These are phyloP conservation scores for Magnusiomyces sp. DNA, from an alignment of 1,139 yeast species.

Conservation along the genomic window DNA sequence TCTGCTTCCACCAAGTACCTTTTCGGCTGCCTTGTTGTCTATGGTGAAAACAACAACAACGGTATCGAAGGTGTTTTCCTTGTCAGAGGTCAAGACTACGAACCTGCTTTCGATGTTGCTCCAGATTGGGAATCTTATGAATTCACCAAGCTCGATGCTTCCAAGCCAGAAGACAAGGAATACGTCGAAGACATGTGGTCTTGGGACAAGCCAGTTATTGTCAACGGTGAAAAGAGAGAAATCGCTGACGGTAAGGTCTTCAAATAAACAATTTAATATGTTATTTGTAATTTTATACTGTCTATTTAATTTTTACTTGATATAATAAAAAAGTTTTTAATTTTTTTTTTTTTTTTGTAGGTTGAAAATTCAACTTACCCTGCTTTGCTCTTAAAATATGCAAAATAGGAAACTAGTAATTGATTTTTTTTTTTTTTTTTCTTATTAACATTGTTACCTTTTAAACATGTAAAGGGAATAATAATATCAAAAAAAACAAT, in stretches of 20 bases:
- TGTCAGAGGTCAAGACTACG: slow-evolving; percentile 88
- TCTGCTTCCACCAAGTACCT: slow-evolving; percentile 85
- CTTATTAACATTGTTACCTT: background rate
- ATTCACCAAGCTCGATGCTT: slow-evolving; percentile 58
- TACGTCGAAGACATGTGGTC: slow-evolving; percentile 73
- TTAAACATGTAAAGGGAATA: background rate
- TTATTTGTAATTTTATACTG: background rate
- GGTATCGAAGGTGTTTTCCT: slow-evolving; percentile 94
- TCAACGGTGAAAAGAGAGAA: slow-evolving; percentile 58
- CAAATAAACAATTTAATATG: slow-evolving; percentile 39
- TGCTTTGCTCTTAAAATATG: background rate
- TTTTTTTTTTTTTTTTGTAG: background rate
- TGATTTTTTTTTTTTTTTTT: background rate
- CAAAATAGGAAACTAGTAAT: background rate
- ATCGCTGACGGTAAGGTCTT: slow-evolving; percentile 79
- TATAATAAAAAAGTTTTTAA: too few species aligned
- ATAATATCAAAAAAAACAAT: background rate
- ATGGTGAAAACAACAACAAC: slow-evolving; percentile 97
- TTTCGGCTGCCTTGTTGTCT: slow-evolving; percentile 90
- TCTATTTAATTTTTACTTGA: background rate
- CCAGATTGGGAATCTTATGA: slow-evolving; percentile 96
- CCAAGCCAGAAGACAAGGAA: slow-evolving; percentile 59
- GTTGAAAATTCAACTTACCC: background rate
- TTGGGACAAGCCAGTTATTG: slow-evolving; percentile 69
- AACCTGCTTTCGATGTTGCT: slow-evolving; percentile 94